Conservation (phyloP, 148 eudicot species). For the Euryodendron excelsum region DNA sequence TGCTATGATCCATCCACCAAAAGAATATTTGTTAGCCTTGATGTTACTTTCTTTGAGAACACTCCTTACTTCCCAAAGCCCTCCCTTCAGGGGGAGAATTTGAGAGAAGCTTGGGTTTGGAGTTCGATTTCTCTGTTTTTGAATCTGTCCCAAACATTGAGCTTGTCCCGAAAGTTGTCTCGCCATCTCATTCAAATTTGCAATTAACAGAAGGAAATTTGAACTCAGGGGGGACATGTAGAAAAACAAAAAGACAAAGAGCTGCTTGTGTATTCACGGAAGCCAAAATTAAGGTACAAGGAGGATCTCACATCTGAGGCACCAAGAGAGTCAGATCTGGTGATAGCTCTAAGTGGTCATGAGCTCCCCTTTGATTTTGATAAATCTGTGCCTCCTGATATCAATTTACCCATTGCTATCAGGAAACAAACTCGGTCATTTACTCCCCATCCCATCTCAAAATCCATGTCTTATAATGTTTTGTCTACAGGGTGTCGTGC, state of each 20-base stretch:
- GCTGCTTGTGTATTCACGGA: neutral
- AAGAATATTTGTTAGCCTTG: neutral
- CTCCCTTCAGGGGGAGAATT: neutral
- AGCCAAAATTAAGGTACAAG: neutral
- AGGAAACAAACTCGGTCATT: too few species aligned
- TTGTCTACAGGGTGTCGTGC: too few species aligned
- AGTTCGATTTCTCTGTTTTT: neutral
- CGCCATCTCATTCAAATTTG: neutral
- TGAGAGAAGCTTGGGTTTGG: neutral
- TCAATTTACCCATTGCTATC: too few species aligned
- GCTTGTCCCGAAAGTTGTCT: neutral
- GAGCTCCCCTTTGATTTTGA: too few species aligned
- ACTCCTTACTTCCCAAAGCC: neutral
- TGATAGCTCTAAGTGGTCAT: neutral
- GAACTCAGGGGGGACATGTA: too few species aligned
- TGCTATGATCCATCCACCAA: neutral
- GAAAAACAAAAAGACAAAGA: neutral
- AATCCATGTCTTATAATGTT: too few species aligned
- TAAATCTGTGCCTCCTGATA: too few species aligned
- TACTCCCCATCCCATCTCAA: too few species aligned
- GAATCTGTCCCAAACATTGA: neutral
- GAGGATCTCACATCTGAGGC: neutral
- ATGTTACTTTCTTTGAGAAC: neutral
- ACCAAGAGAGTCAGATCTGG: neutral
- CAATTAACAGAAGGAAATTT: neutral